Evolutionary conservation across 2,329 filamentous ascomycete species (phyloP), one percentile per base, ranked within the genome.

Genomic region (Monosporascus sp.): DNA sequence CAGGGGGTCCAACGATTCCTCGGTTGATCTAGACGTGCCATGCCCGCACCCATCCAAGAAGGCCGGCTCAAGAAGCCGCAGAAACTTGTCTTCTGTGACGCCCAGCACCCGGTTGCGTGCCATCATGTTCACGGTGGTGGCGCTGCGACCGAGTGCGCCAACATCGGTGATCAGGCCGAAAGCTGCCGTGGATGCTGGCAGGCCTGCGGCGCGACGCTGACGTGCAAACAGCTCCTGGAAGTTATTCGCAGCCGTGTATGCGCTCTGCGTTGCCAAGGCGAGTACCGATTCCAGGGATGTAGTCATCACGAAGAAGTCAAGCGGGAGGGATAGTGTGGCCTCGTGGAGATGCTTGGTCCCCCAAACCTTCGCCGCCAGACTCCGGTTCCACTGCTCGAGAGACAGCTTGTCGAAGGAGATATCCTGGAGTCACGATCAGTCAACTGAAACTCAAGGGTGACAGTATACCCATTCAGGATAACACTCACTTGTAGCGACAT

Each of bases 341-440:
- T 46, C 43, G 43, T 46, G 43, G 2, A 46, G 6, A 22, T 24
- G 3, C 43, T 46, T 46, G 3, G 14, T 46, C 2, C 43, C 43
- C 2, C 3, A 2, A 2, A 46, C 43, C 20, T 46, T 46, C 3
- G 43, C 43, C 43, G 2, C 43, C 6, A 46, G 11, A 6, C 43
- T 22, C 3, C 24, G 43, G 14, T 22, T 3, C 15, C 14, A 46
- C 6, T n/a, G 15, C 3, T 46, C 43, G 3, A 24, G 3, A 5
- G 22, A 24, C 1, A 51, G 37, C 18, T 48, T 51, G 39, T 53
- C 49, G 49, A 56, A 56, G 1, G 54, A 56, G 9, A 56, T 3
- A 31, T 56, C 54, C 3, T 17, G 25, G 4, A 36, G 50, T 24
- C 5, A 24, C 22, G n/a, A n/a, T n/a, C n/a, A n/a, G n/a, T n/a